Percentiles rank a stretch among this genome's conserved stretches.
Evolutionary conservation across 495 filamentous ascomycete species (phyloP).

Genomic region (Letharia columbiana): DNA sequence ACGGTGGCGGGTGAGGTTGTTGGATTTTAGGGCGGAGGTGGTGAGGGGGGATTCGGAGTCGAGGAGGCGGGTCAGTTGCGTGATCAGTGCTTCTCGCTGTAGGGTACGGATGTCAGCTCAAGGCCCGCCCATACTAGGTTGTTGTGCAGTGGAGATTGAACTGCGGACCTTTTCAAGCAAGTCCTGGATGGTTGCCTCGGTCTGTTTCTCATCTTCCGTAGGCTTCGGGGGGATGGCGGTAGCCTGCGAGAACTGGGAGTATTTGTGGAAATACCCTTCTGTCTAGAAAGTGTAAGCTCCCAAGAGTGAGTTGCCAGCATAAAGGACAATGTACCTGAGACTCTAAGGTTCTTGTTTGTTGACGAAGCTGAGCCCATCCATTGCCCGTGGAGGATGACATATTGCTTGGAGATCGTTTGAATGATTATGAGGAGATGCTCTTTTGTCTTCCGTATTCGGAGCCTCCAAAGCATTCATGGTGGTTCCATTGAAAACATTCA

Average conservation of each 20-base stretch:
- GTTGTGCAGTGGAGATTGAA: neutral
- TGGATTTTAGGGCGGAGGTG: slow-evolving; percentile 86
- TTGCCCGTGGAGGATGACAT: slow-evolving; percentile 73
- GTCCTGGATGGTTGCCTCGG: slow-evolving; percentile 75
- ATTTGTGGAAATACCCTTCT: slow-evolving; percentile 85
- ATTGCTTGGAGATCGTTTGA: neutral
- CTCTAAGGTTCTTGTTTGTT: slow-evolving; percentile 84
- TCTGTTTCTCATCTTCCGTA: slow-evolving; percentile 71
- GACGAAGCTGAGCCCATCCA: slow-evolving; percentile 91
- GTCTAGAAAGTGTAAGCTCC: slow-evolving; percentile 47
- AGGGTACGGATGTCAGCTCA: neutral
- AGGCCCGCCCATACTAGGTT: slow-evolving; percentile 11
- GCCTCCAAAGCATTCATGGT: neutral
- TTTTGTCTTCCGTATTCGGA: neutral
- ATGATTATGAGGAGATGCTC: neutral
- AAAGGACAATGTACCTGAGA: slow-evolving; percentile 58
- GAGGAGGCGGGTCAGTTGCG: slow-evolving; percentile 79
- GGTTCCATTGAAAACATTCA: neutral
- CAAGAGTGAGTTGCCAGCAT: too few species aligned
- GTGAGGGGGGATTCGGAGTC: slow-evolving; percentile 88
- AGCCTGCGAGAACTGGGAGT: slow-evolving; percentile 84
- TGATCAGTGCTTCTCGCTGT: slow-evolving; percentile 73
- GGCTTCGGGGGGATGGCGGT: slow-evolving; percentile 72
- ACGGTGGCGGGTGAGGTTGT: slow-evolving; percentile 85
- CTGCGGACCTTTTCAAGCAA: slow-evolving; percentile 62